Evolutionary conservation across 352 stramenopile genomes (phyloP).

Genomic region (Globisporangium nunn): DNA sequence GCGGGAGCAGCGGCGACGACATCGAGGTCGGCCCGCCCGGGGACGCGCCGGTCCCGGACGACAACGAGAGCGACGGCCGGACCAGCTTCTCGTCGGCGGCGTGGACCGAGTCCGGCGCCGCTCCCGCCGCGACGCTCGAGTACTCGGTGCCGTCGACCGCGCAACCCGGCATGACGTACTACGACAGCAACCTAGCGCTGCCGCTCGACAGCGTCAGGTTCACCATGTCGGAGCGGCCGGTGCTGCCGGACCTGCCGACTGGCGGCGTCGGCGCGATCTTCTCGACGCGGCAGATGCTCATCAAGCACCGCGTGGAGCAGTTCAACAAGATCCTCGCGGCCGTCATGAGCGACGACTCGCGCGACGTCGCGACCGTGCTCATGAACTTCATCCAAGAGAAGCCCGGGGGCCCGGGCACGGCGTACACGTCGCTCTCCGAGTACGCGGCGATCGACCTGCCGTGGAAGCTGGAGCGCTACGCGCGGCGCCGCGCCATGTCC

Average conservation of each 20-base stretch:
- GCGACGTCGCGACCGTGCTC: constrained; percentile 46
- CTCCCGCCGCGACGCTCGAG: constrained; percentile 2
- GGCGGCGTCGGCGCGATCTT: constrained; percentile 61
- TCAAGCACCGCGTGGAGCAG: constrained; percentile 53
- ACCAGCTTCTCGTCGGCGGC: background rate
- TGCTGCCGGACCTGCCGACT: constrained; percentile 42
- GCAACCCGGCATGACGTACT: constrained; percentile 22
- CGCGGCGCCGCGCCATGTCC: constrained; percentile 54
- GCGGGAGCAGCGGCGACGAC: constrained; percentile 10
- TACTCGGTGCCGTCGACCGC: constrained; percentile 5
- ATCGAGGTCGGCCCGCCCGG: background rate
- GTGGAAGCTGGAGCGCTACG: constrained; percentile 52
- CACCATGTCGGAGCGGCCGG: constrained; percentile 34
- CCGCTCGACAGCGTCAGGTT: constrained; percentile 52
- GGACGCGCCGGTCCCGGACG: background rate
- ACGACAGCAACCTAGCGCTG: constrained; percentile 33
- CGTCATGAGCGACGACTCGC: constrained; percentile 57
- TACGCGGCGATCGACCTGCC: constrained; percentile 70
- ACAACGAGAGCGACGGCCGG: background rate
- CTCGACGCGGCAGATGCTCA: constrained; percentile 44
- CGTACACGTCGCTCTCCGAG: constrained; percentile 67
- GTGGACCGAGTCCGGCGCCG: too few relatives aligned
- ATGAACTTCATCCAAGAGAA: constrained; percentile 80
- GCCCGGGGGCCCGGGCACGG: constrained; percentile 37
- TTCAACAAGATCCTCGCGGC: constrained; percentile 71